Base-by-base conservation (phyloP, 2,329 filamentous ascomycete genomes). In the Boeremia lycopersici region DNA sequence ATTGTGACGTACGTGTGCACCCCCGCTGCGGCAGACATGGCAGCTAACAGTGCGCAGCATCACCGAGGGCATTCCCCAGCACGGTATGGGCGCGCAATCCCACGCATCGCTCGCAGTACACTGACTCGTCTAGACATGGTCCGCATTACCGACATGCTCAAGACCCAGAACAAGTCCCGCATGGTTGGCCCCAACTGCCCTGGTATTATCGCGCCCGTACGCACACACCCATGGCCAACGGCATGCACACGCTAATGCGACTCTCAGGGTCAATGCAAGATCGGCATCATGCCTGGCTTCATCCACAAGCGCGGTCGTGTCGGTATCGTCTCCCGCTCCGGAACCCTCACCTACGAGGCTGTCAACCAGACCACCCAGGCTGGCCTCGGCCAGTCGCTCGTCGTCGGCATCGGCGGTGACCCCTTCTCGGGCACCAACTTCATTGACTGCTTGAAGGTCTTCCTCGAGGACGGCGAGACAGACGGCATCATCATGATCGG, bases 401-500 rank as follows among this genome's bases (percentile, higher is more conserved):
- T 99, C 73, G 90, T 99, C 72, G 95, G 95, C 74, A 98, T 99
- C 71, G 95, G 95, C 63, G 95, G 95, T 81, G 95, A 99, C 81
- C 95, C 95, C 70, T 99, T 99, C 85, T 93, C 89, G 73, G 95
- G 95, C 70, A 98, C 95, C 80, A 98, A 96, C 86, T 99, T 98
- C 84, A 98, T 99, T 80, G 95, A 99, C 86, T 97, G 93, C 85
- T 85, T 99, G 70, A 90, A 91, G 76, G 91, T 98, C 75, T 99
- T 99, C 87, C 86, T 96, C 70, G 84, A 96, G 78, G 95, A 99
- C 78, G 85, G 89, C 77, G 91, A 96, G 82, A 99, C 95, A 34
- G 95, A 99, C 76, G 95, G 95, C 75, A 97, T 99, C 81, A 97
- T 99, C 82, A 97, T 99, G 95, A 98, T 99, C 77, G 95, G 95